These are phyloP conservation scores for Pseudocercospora pini-densiflorae DNA, from an alignment of 2,329 filamentous ascomycete species.

Conservation along the genomic window DNA sequence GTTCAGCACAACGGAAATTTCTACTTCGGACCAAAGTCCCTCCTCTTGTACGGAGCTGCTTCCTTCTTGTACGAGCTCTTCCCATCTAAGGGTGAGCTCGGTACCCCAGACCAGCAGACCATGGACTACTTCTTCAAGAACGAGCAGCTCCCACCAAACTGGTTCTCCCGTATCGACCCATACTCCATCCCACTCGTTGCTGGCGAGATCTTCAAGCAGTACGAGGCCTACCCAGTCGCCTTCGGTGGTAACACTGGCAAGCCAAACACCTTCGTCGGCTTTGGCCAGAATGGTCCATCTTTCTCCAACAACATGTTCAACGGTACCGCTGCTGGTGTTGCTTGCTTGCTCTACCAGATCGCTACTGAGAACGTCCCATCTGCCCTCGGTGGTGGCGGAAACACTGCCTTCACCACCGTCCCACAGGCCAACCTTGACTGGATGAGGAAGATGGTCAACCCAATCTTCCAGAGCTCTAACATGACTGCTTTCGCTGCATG, in stretches of 20 bases:
- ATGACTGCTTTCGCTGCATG: background rate
- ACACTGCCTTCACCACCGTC: background rate
- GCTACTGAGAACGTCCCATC: conserved; percentile 34
- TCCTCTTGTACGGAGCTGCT: conserved; percentile 49
- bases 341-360: conserved; percentile 51
- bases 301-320: conserved; percentile 45
- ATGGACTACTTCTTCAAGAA: conserved; percentile 46
- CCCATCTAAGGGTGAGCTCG: conserved; percentile 34
- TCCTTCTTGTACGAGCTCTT: conserved; percentile 52
- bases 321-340: conserved; percentile 33
- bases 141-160: conserved; percentile 46
- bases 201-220: conserved; percentile 47
- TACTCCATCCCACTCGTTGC: conserved; percentile 46
- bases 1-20: conserved; percentile 47
- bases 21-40: conserved; percentile 47
- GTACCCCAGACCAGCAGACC: conserved; percentile 18
- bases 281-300: conserved; percentile 40
- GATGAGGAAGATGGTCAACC: conserved; percentile 23
- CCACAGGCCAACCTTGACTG: conserved; percentile 17
- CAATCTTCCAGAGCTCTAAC: conserved; percentile 13
- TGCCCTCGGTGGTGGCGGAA: conserved; percentile 22
- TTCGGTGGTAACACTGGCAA: conserved; percentile 49
- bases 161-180: conserved; percentile 35
- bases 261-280: conserved; percentile 43
- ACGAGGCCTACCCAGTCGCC: conserved; percentile 47